Base-by-base conservation (phyloP, 1,284 basidiomycete species). In the Violaceomyces palustris region DNA sequence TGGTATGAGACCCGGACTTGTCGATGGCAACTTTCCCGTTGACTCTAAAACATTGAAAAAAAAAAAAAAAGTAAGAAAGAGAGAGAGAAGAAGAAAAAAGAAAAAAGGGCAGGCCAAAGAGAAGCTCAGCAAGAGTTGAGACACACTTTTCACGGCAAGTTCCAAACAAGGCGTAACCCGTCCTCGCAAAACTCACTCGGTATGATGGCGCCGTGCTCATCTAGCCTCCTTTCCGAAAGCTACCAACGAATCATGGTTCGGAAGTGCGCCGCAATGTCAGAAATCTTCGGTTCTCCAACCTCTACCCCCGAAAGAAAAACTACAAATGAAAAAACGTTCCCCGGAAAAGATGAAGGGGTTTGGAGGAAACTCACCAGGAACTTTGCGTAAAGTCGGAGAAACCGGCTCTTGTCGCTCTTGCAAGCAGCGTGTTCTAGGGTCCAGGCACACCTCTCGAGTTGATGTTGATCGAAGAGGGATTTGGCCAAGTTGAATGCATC, bases 341-440 rank as follows among this genome's bases (percentile, higher is more conserved):
- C 6, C 15, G 27, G 14, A 17, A 17, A n/a, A 12, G 9, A 19
- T 17, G 6, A 12, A 11, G n/a, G n/a, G n/a, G n/a, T n/a, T n/a
- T n/a, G n/a, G n/a, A n/a, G n/a, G n/a, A 26, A 12, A 52, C 85
- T 78, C 72, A 92, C 91, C 72, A 97, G 77, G 72, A 85, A 97
- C 50, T 82, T 82, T 45, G 86, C 81, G 70, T 97, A 97, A 27
- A 85, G 75, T 37, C 79, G 79, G 57, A 97, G 69, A 74, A 96
- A 97, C 15, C 78, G 78, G 1, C 85, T 84, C 64, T 86, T 86
- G 22, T 54, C 52, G 29, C 49, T 32, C 22, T 42, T 42, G 0
- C 21, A 6, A 6, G 29, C 24, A 14, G 39, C 26, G 29, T 35
- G 22, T 29, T 72, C 64, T 0, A 72, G 52, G 29, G 64, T 39